Conservation (phyloP, 805 yeast species). For the Kluyveromyces starmeri region DNA sequence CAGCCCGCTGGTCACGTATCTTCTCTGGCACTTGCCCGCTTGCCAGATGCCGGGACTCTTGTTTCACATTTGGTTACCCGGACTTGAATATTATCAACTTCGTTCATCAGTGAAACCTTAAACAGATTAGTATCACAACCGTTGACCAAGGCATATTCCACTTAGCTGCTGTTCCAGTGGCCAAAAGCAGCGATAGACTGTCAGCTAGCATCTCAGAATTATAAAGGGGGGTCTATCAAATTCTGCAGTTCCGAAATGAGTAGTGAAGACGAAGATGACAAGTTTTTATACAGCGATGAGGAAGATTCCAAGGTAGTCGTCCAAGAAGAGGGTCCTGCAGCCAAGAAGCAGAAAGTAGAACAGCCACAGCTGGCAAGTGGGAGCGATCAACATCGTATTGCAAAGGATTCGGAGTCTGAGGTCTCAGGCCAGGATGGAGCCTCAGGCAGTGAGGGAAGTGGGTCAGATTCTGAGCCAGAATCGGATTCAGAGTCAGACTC, state of each 20-base stretch:
- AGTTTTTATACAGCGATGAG: slow-evolving; percentile 29
- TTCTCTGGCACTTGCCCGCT: too few species aligned
- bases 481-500: slow-evolving; percentile 46
- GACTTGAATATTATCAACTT: too few species aligned
- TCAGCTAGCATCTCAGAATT: too few species aligned
- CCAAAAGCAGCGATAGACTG: too few species aligned
- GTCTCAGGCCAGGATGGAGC: slow-evolving; percentile 25
- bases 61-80: too few species aligned
- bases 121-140: too few species aligned
- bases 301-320: slow-evolving; percentile 7
- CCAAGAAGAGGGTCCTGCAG: not conserved
- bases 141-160: too few species aligned
- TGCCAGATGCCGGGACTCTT: too few species aligned
- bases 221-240: too few species aligned
- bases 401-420: slow-evolving; percentile 12
- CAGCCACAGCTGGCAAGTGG: not conserved
- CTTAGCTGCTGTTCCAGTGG: too few species aligned
- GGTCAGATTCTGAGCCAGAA: slow-evolving; percentile 40
- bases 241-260: slow-evolving; percentile 15
- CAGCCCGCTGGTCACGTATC: too few species aligned
- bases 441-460: slow-evolving; percentile 37
- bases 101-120: too few species aligned
- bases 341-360: slow-evolving; percentile 8
- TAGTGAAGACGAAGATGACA: slow-evolving; percentile 29
- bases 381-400: slow-evolving; percentile 4